phyloP scores from a whole-genome alignment of 129 eudicot genomes.

The Flaveria trinervia region DNA sequence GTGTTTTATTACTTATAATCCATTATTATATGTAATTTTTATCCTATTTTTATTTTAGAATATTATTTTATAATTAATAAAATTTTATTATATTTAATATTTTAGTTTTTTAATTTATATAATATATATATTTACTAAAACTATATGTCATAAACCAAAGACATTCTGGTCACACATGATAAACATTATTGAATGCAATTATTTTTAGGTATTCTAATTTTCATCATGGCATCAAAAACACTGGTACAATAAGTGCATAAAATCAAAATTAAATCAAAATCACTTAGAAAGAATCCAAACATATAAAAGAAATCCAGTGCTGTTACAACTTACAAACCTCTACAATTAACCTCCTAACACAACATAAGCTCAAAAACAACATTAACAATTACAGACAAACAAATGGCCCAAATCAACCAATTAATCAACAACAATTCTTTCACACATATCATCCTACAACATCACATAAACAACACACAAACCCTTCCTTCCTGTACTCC shows the following conservation, averaged over 20 bases:
- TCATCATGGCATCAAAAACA: neutral
- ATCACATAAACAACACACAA: neutral
- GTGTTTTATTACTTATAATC: too few relatives aligned
- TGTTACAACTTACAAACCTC: neutral
- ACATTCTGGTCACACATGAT: too few relatives aligned
- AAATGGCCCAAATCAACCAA: neutral
- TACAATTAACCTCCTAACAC: neutral
- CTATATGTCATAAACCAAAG: too few relatives aligned
- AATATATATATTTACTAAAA: too few relatives aligned
- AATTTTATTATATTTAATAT: too few relatives aligned
- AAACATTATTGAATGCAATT: too few relatives aligned
- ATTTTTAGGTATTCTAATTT: too few relatives aligned
- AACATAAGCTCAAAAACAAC: neutral
- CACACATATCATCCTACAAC: slow-evolving; percentile 3
- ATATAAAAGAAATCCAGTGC: neutral
- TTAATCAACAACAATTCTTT: neutral
- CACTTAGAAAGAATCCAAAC: neutral
- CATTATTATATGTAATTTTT: too few relatives aligned
- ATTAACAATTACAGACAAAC: neutral
- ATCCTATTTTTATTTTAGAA: too few relatives aligned
- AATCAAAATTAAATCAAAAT: neutral
- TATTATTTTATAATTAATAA: too few relatives aligned
- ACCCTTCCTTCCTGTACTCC: slow-evolving; percentile 61
- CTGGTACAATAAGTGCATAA: neutral
- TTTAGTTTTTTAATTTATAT: too few relatives aligned